A percentile compares a stretch with the other conserved stretches of the same genome.
phyloP scores from a whole-genome alignment of 805 yeast species.

The Metschnikowia gelsemii region DNA sequence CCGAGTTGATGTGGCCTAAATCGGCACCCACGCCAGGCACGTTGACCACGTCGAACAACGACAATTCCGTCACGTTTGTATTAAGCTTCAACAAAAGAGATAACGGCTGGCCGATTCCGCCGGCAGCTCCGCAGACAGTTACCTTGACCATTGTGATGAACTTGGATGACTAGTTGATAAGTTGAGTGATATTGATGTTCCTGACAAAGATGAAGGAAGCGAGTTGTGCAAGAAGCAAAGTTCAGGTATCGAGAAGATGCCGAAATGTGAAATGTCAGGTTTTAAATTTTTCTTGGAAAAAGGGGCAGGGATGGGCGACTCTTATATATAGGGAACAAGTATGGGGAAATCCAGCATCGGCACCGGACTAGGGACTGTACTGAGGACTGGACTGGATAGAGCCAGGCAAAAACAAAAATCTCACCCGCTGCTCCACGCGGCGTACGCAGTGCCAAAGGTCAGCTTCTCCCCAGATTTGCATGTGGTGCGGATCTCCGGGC shows the following conservation, averaged over 20 bases:
- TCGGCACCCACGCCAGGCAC: slow-evolving; percentile 89
- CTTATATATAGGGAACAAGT: slow-evolving; percentile 15
- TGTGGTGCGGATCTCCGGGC: slow-evolving; percentile 16
- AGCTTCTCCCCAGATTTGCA: slow-evolving; percentile 18
- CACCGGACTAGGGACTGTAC: too few species aligned
- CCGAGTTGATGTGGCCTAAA: slow-evolving; percentile 76
- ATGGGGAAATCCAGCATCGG: slow-evolving; percentile 9
- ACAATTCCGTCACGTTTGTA: slow-evolving; percentile 59
- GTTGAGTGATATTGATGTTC: not conserved
- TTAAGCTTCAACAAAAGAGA: slow-evolving; percentile 76
- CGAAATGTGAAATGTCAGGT: not conserved
- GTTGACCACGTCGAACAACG: slow-evolving; percentile 82
- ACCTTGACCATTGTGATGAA: slow-evolving; percentile 54
- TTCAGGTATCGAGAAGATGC: not conserved
- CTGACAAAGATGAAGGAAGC: not conserved
- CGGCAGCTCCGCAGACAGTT: slow-evolving; percentile 87
- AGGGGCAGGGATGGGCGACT: slow-evolving; percentile 5
- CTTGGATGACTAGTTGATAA: not conserved
- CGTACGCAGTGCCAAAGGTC: slow-evolving; percentile 1
- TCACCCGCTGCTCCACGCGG: not conserved
- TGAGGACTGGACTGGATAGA: too few species aligned
- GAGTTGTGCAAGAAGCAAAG: not conserved
- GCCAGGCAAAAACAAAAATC: too few species aligned
- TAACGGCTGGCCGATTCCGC: slow-evolving; percentile 93
- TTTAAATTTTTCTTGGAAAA: not conserved